Conservation (phyloP, 441 rosid genomes). For the Eugenia klotzschiana region DNA sequence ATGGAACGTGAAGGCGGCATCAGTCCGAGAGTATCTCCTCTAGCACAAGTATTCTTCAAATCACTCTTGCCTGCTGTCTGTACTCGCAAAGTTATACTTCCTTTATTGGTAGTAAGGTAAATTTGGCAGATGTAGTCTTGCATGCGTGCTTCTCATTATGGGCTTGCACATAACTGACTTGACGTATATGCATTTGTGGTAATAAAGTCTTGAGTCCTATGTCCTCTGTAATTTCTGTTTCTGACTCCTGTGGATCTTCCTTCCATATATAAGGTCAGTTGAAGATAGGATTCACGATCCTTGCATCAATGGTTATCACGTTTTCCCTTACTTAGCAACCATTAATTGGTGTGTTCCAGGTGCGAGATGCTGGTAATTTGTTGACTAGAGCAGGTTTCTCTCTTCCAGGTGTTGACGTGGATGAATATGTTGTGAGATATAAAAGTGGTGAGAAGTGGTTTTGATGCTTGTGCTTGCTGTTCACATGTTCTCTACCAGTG, state of each 20-base stretch:
- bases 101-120: neutral
- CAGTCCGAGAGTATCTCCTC: conserved; percentile 86
- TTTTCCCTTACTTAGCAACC: neutral
- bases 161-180: neutral
- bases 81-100: neutral
- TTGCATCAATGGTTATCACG: neutral
- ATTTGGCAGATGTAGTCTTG: neutral
- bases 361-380: conserved; percentile 93
- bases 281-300: neutral
- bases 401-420: conserved; percentile 91
- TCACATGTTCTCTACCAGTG: neutral
- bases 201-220: neutral
- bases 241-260: neutral
- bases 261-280: neutral
- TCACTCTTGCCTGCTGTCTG: neutral
- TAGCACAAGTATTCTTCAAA: conserved; percentile 63
- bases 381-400: conserved; percentile 89
- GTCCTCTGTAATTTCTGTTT: neutral
- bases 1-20: conserved; percentile 99
- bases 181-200: neutral
- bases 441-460: conserved; percentile 43
- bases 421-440: conserved; percentile 78
- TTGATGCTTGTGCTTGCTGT: neutral
- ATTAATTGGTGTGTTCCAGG: conserved; percentile 23
- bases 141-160: neutral